Percentiles rank a stretch among this genome's conserved stretches.
These are phyloP conservation scores for Ceratocystis harringtonii DNA, from an alignment of 2,329 filamentous ascomycete genomes.

Conservation along the genomic window DNA sequence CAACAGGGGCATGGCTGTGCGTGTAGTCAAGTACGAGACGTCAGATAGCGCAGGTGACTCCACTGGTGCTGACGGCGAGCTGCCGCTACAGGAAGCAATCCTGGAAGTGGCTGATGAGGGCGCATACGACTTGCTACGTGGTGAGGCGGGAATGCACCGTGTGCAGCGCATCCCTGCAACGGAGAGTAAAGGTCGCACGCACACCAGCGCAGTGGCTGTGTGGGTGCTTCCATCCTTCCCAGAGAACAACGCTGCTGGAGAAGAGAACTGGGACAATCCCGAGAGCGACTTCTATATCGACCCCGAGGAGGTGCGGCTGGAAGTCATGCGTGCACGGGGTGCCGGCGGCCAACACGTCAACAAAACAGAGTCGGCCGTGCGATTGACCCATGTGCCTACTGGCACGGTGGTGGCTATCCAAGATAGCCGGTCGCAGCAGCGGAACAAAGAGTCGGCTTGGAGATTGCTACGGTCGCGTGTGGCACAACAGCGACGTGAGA, in stretches of 20 bases:
- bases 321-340: constrained; percentile 83
- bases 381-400: constrained; percentile 79
- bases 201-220: constrained; percentile 84
- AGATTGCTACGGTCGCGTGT: constrained; percentile 65
- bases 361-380: constrained; percentile 90
- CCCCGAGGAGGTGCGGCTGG: constrained; percentile 62
- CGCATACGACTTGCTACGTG: constrained; percentile 67
- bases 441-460: constrained; percentile 83
- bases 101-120: constrained; percentile 65
- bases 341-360: constrained; percentile 97
- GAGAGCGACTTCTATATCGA: constrained; percentile 85
- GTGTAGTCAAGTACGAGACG: constrained; percentile 65
- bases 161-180: constrained; percentile 89
- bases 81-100: constrained; percentile 70
- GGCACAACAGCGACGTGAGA: constrained; percentile 65
- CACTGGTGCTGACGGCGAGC: constrained; percentile 42
- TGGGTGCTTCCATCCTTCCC: constrained; percentile 82
- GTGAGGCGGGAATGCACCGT: constrained; percentile 85
- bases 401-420: constrained; percentile 82
- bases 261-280: constrained; percentile 60
- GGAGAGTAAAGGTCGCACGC: constrained; percentile 77
- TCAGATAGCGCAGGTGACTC: constrained; percentile 44
- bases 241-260: constrained; percentile 31
- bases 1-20: constrained; percentile 48
- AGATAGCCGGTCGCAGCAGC: constrained; percentile 76